A percentile compares a stretch with the other conserved stretches of the same genome.
phyloP scores from a whole-genome alignment of 169 alveolate species.

The Plasmodium berghei region DNA sequence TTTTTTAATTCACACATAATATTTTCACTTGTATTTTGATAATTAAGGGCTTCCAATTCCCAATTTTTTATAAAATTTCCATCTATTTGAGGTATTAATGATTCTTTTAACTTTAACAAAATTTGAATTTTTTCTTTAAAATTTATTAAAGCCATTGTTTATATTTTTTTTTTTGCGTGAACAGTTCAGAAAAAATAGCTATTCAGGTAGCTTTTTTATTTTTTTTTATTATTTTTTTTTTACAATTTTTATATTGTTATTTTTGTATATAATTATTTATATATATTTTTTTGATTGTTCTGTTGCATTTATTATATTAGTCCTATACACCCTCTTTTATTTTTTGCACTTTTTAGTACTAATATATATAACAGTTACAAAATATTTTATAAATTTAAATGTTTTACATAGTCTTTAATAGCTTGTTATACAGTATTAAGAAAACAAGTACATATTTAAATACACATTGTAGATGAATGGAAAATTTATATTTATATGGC shows the following conservation, averaged over 20 bases:
- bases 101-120: conserved; percentile 71
- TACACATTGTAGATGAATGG: not conserved
- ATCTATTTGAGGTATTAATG: conserved; percentile 74
- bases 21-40: conserved; percentile 80
- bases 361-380: too few species aligned
- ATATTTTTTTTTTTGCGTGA: conserved; percentile 5
- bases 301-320: too few species aligned
- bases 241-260: too few species aligned
- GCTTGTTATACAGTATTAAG: too few species aligned
- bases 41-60: conserved; percentile 79
- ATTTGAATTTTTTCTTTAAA: conserved; percentile 70
- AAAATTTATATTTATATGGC: not conserved
- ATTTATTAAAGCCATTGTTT: conserved; percentile 61
- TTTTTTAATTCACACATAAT: conserved; percentile 70
- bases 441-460: conserved; percentile 5
- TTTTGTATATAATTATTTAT: too few species aligned
- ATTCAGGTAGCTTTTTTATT: too few species aligned
- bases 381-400: too few species aligned
- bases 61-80: conserved; percentile 79
- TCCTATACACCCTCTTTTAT: too few species aligned
- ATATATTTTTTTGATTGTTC: too few species aligned
- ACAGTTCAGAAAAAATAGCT: conserved; percentile 12
- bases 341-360: too few species aligned
- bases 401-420: too few species aligned
- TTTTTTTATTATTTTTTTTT: too few species aligned